phyloP scores from a whole-genome alignment of 2,329 filamentous ascomycete species.

The Sarocladium strictum region DNA sequence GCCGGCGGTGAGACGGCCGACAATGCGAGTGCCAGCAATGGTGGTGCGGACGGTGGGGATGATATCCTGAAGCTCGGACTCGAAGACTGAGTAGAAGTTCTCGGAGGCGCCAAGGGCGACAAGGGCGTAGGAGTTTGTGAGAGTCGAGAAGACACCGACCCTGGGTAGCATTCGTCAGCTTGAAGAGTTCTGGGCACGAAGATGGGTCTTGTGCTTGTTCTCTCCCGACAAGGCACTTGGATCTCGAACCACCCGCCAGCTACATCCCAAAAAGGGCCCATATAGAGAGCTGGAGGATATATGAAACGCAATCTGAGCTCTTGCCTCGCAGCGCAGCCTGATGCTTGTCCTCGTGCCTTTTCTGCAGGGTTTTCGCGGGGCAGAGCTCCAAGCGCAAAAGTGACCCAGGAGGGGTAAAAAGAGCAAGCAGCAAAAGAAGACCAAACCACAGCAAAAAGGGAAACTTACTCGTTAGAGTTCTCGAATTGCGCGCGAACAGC shows the following conservation, averaged over 20 bases:
- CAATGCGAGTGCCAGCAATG: constrained; percentile 92
- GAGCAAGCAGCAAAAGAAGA: not conserved
- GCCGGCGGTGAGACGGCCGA: constrained; percentile 89
- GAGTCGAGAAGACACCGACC: constrained; percentile 92
- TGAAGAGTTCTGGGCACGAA: not conserved
- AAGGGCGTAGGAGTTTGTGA: constrained; percentile 95
- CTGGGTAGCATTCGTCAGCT: constrained; percentile 37
- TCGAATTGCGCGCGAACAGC: constrained; percentile 73
- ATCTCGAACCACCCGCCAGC: too few species aligned
- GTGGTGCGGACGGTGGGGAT: constrained; percentile 96
- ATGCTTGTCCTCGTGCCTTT: not conserved
- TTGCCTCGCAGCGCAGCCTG: not conserved
- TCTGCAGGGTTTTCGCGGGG: constrained; percentile 16
- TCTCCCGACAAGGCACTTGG: too few species aligned
- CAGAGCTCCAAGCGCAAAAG: not conserved
- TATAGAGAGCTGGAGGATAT: too few species aligned
- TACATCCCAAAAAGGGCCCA: too few species aligned
- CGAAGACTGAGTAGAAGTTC: constrained; percentile 99
- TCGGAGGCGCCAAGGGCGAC: constrained; percentile 92
- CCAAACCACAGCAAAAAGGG: not conserved
- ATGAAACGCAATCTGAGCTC: too few species aligned
- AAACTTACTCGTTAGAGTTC: constrained; percentile 80
- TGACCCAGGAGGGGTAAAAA: not conserved
- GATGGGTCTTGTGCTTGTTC: too few species aligned
- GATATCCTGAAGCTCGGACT: constrained; percentile 94